Base-by-base conservation (phyloP, 1,139 yeast genomes). In the Saccharomycopsis hybrid region DNA sequence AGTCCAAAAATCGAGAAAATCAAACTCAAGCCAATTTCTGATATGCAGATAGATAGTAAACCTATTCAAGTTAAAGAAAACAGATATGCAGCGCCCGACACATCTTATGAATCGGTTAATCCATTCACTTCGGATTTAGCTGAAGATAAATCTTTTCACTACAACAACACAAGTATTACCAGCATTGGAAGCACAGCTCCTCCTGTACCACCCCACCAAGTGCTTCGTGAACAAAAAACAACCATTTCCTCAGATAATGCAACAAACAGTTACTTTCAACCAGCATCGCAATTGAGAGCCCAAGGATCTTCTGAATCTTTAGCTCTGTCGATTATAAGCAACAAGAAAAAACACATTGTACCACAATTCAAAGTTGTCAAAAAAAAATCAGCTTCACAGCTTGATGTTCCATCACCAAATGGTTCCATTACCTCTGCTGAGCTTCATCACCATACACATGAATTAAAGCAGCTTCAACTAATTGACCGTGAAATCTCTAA, bases 401-500 rank as follows among this genome's bases (percentile, higher is more conserved):
- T 18, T 5, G 13, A 36, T n/a, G 39, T 5, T n/a, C 11, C 33
- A 5, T 42, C 46, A 7, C 43, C 50, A 35, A 11, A 28, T 8
- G 41, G 41, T 28, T 43, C 46, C 7, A 25, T 43, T 28, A 27
- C 24, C 35, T 42, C 46, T 13, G 32, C 13, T 8, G 42, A 42
- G 8, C 4, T 37, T 5, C 13, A 41, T 33, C n/a, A 44, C n/a
- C 25, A 36, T 18, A 42, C 44, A 7, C 47, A 46, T 24, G 54
- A 49, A 3, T 44, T 54, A 29, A 50, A 35, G 39, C 53, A 50
- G 36, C 38, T 54, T 18, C 56, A 53, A 39, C 30, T 50, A 5
- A 54, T 50, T 27, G 56, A 54, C 35, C 38, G 35, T 13, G 54
- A 54, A 39, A 54, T 54, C 29, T 27, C 46, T 9, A 47, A 50